Evolutionary conservation across 1,284 basidiomycete genomes (phyloP), one percentile per base, ranked within the genome.

Genomic region (Ceratobasidium sp.): DNA sequence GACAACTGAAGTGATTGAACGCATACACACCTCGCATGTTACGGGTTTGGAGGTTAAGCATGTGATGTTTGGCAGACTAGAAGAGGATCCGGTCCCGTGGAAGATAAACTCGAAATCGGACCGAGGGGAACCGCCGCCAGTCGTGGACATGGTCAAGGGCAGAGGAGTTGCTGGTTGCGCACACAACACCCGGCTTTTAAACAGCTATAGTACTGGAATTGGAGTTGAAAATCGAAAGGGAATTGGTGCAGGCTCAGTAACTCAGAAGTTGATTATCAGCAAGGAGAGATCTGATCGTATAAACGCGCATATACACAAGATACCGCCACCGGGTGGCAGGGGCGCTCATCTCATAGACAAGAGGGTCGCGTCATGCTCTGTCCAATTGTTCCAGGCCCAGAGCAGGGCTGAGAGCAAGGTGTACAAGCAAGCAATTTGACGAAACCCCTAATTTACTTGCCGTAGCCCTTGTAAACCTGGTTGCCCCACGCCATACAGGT

Each of bases 51-150:
- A 54, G 2, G 90, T 92, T 69, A 92, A 81, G 79, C 91, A 92
- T 76, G 86, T 85, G 59, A 92, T 81, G 71, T 88, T 84, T 4
- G 90, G 91, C 27, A 92, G 74, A 76, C 88, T 88, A 29, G 88
- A 88, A 5, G 91, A 92, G n/a, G 88, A 90, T 51, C 91, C 91
- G 43, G 90, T 92, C 72, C 90, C 90, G 34, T 92, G 86, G 79
- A 92, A 91, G 76, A 92, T 88, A 75, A 92, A 81, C 80, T 92
- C 90, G 24, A 76, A 75, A 37, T 9, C 49, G 24, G 56, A 39
- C 16, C 16, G 24, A 9, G 56, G 13, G 14, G 56, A 39, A 31
- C 19, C 13, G 56, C 1, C 1, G 34, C 14, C 27, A 14, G 49
- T 19, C 1, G 16, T 14, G 43, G 29, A 19, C 65, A 68, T 68